Base-by-base conservation (phyloP, 805 yeast genomes). In the Kluyveromyces dobzhanskii region DNA sequence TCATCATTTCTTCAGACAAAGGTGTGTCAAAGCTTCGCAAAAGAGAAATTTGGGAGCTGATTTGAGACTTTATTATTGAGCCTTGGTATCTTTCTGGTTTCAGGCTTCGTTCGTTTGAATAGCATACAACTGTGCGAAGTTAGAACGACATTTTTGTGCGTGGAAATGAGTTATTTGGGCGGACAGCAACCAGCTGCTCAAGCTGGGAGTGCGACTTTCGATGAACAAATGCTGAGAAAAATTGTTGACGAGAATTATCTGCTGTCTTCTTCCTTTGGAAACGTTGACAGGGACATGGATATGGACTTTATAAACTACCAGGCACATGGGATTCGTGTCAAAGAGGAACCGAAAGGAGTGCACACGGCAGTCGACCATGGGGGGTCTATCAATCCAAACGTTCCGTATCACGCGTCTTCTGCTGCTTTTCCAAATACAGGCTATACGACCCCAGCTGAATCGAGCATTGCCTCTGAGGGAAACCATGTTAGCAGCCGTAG, bases 391-490 rank as follows among this genome's bases (percentile, higher is more conserved):
- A 21, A 21, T 9, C 26, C 8, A 24, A 27, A 27, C 30, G 30
- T 12, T 12, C 16, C 30, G 19, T 30, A 11, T 30, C 16, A 16
- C 21, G 21, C 32, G 19, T 30, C 32, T 9, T 19, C 32, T 18
- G 26, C 16, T 19, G 23, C 11, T 8, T 18, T 32, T 14, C 35
- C 26, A 32, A 27, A 32, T 10, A 23, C 35, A 10, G 35, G 35
- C 11, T 32, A 32, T 23, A 32, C 35, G 17, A 32, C 35, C 8
- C 35, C 35, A 13, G 16, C n/a, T 12, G 7, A 27, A 5, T 27
- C 30, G n/a, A 27, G 30, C 30, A 27, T 13, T n/a, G 6, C 30
- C 11, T 27, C 30, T 5, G 30, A 27, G 13, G 30, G 30, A 11
- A 13, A 21, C 24, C 24, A 21, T 21, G 24, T 21, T 9, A 21